These are phyloP conservation scores for Penicillium samsonianum DNA, from an alignment of 495 filamentous ascomycete genomes.

Conservation along the genomic window DNA sequence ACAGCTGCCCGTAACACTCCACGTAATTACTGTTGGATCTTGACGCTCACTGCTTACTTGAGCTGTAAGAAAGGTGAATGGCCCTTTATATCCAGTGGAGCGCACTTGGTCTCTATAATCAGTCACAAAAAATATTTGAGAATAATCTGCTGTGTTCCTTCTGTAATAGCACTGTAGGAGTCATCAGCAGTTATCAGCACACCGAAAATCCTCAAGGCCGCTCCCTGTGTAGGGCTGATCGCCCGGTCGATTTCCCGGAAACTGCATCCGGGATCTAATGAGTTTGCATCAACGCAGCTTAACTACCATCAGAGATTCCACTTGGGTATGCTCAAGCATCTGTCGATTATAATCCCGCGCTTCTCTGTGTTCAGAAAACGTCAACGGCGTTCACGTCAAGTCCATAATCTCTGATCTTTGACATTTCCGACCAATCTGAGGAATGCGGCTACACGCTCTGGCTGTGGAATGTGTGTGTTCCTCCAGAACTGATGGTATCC, in stretches of 20 bases:
- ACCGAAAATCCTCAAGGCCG: not conserved
- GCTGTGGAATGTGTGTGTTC: not conserved
- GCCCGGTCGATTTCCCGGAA: not conserved
- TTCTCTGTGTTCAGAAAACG: constrained; percentile 9
- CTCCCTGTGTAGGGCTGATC: constrained; percentile 3
- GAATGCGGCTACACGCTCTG: not conserved
- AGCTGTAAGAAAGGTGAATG: not conserved
- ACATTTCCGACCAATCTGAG: constrained; percentile 1
- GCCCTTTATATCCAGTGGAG: not conserved
- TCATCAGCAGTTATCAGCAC: not conserved
- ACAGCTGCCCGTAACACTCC: too few species aligned
- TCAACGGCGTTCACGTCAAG: constrained; percentile 5
- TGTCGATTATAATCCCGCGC: not conserved
- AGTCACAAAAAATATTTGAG: not conserved
- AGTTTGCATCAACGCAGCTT: not conserved
- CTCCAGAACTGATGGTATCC: not conserved
- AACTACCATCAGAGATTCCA: not conserved
- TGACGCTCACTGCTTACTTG: not conserved
- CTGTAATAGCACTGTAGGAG: not conserved
- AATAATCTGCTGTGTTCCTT: not conserved
- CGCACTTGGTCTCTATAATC: not conserved
- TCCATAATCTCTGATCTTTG: constrained; percentile 1
- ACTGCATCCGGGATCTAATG: constrained; percentile 12
- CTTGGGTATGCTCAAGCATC: not conserved
- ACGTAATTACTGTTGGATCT: not conserved